phyloP scores from a whole-genome alignment of 1,284 basidiomycete species.

The Cryptococcus sp. region DNA sequence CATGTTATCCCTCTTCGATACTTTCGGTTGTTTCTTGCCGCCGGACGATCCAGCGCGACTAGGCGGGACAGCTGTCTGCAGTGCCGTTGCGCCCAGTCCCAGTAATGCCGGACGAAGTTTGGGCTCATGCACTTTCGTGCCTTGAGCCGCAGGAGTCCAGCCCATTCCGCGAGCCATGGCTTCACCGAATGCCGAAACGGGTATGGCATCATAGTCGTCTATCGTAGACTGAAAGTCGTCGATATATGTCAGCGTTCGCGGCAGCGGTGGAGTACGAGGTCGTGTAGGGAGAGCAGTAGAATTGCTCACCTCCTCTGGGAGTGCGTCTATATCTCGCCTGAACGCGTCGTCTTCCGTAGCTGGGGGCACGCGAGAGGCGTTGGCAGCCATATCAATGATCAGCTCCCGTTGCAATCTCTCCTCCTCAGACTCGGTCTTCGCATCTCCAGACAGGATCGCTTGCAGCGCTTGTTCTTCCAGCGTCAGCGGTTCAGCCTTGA shows the following conservation, averaged over 20 bases:
- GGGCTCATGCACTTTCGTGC: slow-evolving; percentile 77
- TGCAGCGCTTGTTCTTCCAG: slow-evolving; percentile 47
- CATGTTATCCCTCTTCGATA: slow-evolving; percentile 36
- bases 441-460: slow-evolving; percentile 45
- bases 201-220: slow-evolving; percentile 86
- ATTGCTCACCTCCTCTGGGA: slow-evolving; percentile 63
- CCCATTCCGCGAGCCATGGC: slow-evolving; percentile 96
- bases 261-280: not conserved
- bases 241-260: not conserved
- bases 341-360: slow-evolving; percentile 71
- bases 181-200: slow-evolving; percentile 89
- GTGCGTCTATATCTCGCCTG: slow-evolving; percentile 72
- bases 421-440: slow-evolving; percentile 46
- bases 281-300: not conserved
- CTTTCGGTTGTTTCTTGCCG: slow-evolving; percentile 32
- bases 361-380: slow-evolving; percentile 10
- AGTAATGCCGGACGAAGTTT: slow-evolving; percentile 75
- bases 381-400: slow-evolving; percentile 62
- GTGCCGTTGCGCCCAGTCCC: slow-evolving; percentile 84
- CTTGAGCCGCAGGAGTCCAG: slow-evolving; percentile 70
- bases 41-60: slow-evolving; percentile 23
- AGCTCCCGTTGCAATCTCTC: slow-evolving; percentile 54
- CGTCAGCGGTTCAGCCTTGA: slow-evolving; percentile 34
- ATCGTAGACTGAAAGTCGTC: slow-evolving; percentile 60
- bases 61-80: slow-evolving; percentile 35